Conservation (phyloP, 805 yeast species). For the Wickerhamiella kazuoi region DNA sequence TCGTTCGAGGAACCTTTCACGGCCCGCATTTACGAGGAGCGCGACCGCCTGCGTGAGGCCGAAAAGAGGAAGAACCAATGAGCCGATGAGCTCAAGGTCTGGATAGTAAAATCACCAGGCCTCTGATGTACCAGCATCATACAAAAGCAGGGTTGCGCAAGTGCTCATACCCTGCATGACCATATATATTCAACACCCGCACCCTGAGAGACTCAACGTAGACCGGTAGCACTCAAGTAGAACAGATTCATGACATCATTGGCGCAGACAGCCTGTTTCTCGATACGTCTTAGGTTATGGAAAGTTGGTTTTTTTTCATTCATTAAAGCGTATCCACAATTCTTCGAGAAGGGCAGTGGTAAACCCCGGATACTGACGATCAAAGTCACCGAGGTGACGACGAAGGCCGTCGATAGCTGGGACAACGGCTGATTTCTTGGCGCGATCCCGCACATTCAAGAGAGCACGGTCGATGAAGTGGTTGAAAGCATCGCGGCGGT, state of each 20-base stretch:
- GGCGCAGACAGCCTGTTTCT: no score
- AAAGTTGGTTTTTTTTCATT: no score
- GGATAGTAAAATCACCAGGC: no score
- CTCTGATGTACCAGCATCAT: no score
- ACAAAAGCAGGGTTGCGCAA: no score
- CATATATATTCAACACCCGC: no score
- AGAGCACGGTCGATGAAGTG: constrained; percentile 17
- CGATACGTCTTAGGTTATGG: no score
- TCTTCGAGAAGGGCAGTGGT: constrained; percentile 53
- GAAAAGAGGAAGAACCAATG: not conserved
- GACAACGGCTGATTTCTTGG: constrained; percentile 33
- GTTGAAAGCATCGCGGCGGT: constrained; percentile 28
- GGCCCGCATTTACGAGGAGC: constrained; percentile 67
- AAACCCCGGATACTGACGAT: constrained; percentile 42
- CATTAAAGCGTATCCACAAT: constrained; percentile 16
- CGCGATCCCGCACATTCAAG: constrained; percentile 25
- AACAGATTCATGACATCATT: no score
- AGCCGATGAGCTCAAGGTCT: no score
- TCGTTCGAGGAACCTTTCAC: constrained; percentile 94
- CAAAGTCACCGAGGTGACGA: constrained; percentile 27
- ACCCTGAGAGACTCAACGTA: no score
- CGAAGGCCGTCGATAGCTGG: constrained; percentile 28
- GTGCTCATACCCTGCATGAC: no score
- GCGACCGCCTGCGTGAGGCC: constrained; percentile 28
- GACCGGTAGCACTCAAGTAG: no score